Percentiles rank a stretch among this genome's conserved stretches.
phyloP scores from a whole-genome alignment of 257 asterid species.

The Solanum commersonii region DNA sequence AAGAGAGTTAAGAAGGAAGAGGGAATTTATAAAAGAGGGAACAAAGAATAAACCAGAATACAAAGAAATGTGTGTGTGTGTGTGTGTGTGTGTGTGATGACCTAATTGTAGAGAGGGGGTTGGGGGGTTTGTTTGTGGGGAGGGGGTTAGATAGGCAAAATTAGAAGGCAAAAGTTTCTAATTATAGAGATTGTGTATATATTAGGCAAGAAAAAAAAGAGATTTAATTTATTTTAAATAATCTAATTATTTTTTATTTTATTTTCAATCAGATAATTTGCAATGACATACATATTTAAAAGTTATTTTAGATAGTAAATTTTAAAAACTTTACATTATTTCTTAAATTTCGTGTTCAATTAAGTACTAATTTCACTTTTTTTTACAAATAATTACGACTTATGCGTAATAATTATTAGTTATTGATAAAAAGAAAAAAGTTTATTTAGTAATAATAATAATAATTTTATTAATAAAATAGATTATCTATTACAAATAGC shows the following conservation, averaged over 20 bases:
- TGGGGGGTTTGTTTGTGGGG: rapidly evolving
- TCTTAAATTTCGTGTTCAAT: not conserved
- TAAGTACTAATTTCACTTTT: not conserved
- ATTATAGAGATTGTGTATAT: not conserved
- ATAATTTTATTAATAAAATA: too few relatives aligned
- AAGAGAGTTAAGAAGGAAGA: not conserved
- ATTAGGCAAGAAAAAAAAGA: not conserved
- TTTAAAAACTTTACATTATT: not conserved
- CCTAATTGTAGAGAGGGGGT: not conserved
- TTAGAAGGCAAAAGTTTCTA: not conserved
- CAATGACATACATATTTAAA: not conserved
- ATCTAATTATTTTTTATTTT: not conserved
- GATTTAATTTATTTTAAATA: not conserved
- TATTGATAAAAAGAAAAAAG: not conserved
- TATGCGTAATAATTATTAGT: not conserved
- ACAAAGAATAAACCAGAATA: slow-evolving; percentile 25
- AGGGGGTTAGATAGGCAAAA: not conserved
- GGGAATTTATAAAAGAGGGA: not conserved
- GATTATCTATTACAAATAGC: not conserved
- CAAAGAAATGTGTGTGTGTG: not conserved
- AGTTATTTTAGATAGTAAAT: not conserved
- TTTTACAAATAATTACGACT: not conserved
- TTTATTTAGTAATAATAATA: too few relatives aligned
- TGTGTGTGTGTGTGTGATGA: not conserved
- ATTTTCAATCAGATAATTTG: not conserved